A percentile compares a stretch with the other conserved stretches of the same genome.
Conservation (phyloP, 2,329 filamentous ascomycete species). For the Exophiala viscosa region DNA sequence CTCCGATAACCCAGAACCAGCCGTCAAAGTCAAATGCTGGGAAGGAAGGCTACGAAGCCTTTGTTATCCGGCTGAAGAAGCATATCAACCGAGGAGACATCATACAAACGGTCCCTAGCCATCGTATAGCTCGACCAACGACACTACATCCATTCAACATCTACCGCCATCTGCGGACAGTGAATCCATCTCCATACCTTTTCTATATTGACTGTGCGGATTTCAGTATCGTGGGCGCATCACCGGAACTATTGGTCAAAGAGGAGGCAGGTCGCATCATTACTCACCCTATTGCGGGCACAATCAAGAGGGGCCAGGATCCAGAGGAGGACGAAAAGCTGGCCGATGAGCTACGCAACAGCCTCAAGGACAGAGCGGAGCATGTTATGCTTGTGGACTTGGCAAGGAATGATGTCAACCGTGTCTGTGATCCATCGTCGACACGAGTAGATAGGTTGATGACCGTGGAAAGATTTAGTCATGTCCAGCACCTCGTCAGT, state of each 20-base stretch:
- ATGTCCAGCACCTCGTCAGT: conserved; percentile 94
- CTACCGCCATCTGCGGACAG: conserved; percentile 91
- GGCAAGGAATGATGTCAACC: conserved; percentile 93
- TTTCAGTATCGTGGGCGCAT: conserved; percentile 94
- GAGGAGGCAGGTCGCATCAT: conserved; percentile 81
- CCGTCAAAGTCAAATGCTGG: conserved; percentile 92
- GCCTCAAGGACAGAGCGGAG: conserved; percentile 86
- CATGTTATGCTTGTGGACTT: conserved; percentile 98
- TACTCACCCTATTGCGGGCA: conserved; percentile 95
- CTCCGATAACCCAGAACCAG: conserved; percentile 66
- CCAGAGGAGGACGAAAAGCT: conserved; percentile 76
- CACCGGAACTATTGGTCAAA: conserved; percentile 91
- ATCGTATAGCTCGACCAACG: conserved; percentile 85
- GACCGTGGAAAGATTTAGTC: conserved; percentile 90
- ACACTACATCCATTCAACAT: conserved; percentile 95
- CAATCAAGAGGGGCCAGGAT: conserved; percentile 79
- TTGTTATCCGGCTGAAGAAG: conserved; percentile 80
- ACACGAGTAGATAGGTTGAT: conserved; percentile 91
- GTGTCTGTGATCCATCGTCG: conserved; percentile 84
- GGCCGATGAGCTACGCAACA: conserved; percentile 70
- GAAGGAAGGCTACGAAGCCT: conserved; percentile 79
- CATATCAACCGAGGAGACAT: conserved; percentile 92
- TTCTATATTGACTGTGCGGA: conserved; percentile 91
- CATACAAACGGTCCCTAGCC: conserved; percentile 94
- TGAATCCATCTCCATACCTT: conserved; percentile 95